Evolutionary conservation across 2,329 filamentous ascomycete species (phyloP), one percentile per base, ranked within the genome.

Genomic region (Cercospora zeina): DNA sequence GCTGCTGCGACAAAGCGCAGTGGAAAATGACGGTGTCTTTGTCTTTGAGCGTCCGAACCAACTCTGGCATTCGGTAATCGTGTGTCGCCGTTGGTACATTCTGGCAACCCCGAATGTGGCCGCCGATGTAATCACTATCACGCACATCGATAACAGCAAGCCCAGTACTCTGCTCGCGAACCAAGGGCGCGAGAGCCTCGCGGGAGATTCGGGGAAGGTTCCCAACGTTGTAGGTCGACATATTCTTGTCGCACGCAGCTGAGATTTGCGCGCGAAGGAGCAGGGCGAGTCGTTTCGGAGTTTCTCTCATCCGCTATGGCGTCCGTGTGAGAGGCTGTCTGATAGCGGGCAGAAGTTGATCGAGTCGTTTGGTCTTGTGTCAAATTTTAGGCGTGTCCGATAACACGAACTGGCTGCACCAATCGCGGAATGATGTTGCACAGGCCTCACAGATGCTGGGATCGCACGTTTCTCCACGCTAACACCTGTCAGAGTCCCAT

Each of bases 11-110:
- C 59, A 97, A 80, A 16, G 90, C 89, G 77, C 95, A 99, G 79
- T 99, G 95, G 76, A 99, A 99, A 1, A 99, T 85, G 13, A 99
- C 91, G 10, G 84, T 88, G 60, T 95, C 85, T 76, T 91, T 92
- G 72, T 88, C 86, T 67, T 86, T 80, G 53, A 97, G 83, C 47
- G 84, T 87, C 61, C 91, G 86, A 11, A 96, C 82, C n/a, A 99
- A 85, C 66, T 92, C 90, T 0, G 93, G 89, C 76, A 95, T 85
- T 68, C 83, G 86, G 73, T 85, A 84, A 70, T 96, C 90, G 54
- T 97, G 84, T 16, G 86, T 85, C 50, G 78, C 78, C 55, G 85
- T 89, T 0, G 95, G 92, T 11, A 91, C 83, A 81, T 96, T 90
- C 56, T 83, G 85, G 34, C 88, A 89, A 62, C 86, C 85, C 63